These are phyloP conservation scores for Closterium sp. DNA, from an alignment of 139 green algal genomes.

Conservation along the genomic window DNA sequence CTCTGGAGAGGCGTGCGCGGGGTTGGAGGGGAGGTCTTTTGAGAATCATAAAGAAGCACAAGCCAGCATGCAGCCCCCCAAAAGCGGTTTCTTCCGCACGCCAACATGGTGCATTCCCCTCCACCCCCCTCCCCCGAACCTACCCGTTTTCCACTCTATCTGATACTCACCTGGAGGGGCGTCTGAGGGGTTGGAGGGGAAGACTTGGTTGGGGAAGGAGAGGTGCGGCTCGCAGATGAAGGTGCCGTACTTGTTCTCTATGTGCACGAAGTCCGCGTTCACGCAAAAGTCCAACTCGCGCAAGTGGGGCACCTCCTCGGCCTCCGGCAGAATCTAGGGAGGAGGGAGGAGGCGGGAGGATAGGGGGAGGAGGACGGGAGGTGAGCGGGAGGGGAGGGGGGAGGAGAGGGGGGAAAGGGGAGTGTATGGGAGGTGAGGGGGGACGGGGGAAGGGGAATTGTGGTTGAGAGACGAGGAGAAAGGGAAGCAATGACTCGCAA, in stretches of 20 bases:
- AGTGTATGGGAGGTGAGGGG: neutral
- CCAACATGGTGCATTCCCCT: neutral
- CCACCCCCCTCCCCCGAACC: neutral
- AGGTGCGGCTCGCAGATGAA: slow-evolving; percentile 11
- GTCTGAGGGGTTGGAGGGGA: neutral
- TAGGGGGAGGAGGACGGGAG: neutral
- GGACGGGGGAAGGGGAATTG: neutral
- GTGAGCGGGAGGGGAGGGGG: neutral
- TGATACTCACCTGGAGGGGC: neutral
- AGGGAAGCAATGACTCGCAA: neutral
- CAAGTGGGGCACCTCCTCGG: slow-evolving; percentile 18
- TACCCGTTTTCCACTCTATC: neutral
- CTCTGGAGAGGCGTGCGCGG: too few species aligned
- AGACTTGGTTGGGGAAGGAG: neutral
- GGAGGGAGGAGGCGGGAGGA: neutral
- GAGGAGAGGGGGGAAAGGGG: neutral
- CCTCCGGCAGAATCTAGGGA: neutral
- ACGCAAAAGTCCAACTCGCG: slow-evolving; percentile 16
- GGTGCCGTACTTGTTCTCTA: slow-evolving; percentile 39
- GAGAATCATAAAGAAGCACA: too few species aligned
- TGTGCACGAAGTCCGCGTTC: slow-evolving; percentile 18
- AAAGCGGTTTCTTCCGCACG: too few species aligned
- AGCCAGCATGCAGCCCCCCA: too few species aligned
- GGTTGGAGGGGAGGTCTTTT: too few species aligned
- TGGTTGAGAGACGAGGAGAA: neutral